phyloP scores from a whole-genome alignment of 352 stramenopile species.

The Phytopythium oedochilum region DNA sequence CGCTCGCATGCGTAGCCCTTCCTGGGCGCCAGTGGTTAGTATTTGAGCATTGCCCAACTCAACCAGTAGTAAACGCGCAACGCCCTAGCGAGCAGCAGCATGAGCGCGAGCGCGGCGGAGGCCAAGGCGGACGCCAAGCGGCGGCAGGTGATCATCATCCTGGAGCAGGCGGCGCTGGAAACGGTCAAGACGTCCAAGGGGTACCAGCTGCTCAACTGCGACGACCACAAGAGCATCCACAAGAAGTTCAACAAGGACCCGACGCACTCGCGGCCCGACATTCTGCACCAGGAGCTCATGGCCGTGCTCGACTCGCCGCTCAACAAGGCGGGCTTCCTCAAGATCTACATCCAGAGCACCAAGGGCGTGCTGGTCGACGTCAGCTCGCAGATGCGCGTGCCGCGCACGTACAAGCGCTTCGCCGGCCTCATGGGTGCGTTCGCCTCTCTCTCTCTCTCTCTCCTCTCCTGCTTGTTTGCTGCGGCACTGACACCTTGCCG shows the following conservation, averaged over 20 bases:
- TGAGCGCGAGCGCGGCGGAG: constrained; percentile 56
- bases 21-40: not conserved
- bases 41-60: not conserved
- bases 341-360: constrained; percentile 96
- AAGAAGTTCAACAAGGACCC: constrained; percentile 97
- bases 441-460: too few species aligned
- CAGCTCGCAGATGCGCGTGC: constrained; percentile 97
- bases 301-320: constrained; percentile 98
- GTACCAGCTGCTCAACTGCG: constrained; percentile 99
- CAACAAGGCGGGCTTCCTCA: constrained; percentile 98
- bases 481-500: too few species aligned
- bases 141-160: constrained; percentile 94
- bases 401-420: constrained; percentile 99
- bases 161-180: constrained; percentile 98
- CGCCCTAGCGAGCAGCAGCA: not conserved
- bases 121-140: constrained; percentile 77
- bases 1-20: not conserved
- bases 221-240: constrained; percentile 97
- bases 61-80: not conserved
- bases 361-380: constrained; percentile 99
- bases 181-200: constrained; percentile 99
- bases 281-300: constrained; percentile 99
- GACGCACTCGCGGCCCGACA: constrained; percentile 97
- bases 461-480: too few species aligned
- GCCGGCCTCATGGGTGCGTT: constrained; percentile 92